Evolutionary conservation across 1,284 basidiomycete species (phyloP), one percentile per base, ranked within the genome.

Genomic region (Erythrobasidium hasegawianum): DNA sequence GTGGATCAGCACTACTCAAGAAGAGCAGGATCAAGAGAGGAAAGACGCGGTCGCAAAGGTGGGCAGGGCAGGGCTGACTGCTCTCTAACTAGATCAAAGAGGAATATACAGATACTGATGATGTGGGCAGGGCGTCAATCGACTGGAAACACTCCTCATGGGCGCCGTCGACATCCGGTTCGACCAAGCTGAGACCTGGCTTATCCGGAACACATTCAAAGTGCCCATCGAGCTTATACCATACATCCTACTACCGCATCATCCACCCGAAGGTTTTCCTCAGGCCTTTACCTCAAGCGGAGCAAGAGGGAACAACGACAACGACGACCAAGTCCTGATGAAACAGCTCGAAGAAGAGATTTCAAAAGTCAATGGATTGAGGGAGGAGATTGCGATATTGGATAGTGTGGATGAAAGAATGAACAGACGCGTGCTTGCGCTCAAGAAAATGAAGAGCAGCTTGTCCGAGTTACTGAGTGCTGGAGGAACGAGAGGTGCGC

Each of bases 111-210:
- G n/a, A n/a, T n/a, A 47, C 45, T 47, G 45, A 47, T 47, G 43
- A 24, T 47, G 43, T n/a, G 38, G 10, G 33, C 57, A 74, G 72
- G 72, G 73, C 14, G 57, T 72, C 59, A 69, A 71, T 55, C 57
- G 68, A 18, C 67, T 74, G n/a, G 73, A 74, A 49, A 73, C 73
- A 27, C 67, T 73, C 5, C 68, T 74, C 41, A 72, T 73, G 59
- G 55, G 65, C 24, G 57, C 62, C 22, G 72, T 74, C 52, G 73
- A 74, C 69, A 69, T 71, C 24, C 62, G 68, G 24, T 74, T 74
- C 40, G 73, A 74, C 58, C 64, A 73, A 38, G 73, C 70, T 41
- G 73, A 74, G 58, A 64, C 71, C 47, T 74, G 57, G 26, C 68
- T 73, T 22, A 64, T 73, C 14, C 68, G 73, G 14, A 74, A 74